Evolutionary conservation across 2,329 filamentous ascomycete species (phyloP).

Genomic region (Colletotrichum ledebouriae): DNA sequence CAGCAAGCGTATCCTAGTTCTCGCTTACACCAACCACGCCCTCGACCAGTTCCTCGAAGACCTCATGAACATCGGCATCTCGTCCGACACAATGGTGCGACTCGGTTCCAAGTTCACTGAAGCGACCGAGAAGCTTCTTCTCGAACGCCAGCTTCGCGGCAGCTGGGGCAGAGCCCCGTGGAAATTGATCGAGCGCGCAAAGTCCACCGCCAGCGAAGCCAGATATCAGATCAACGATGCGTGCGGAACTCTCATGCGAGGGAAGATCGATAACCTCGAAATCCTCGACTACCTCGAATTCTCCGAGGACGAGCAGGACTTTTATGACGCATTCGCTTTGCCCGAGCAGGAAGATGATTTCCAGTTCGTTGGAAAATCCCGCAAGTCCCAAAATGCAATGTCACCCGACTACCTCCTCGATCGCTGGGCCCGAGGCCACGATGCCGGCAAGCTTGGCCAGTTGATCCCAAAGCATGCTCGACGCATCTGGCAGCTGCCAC

Average conservation of each 20-base stretch:
- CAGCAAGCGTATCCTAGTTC: slow-evolving; percentile 67
- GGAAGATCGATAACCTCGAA: slow-evolving; percentile 40
- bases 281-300: slow-evolving; percentile 65
- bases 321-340: slow-evolving; percentile 69
- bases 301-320: slow-evolving; percentile 61
- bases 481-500: slow-evolving; percentile 66
- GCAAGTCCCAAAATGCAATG: slow-evolving; percentile 59
- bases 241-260: slow-evolving; percentile 40
- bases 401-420: slow-evolving; percentile 62
- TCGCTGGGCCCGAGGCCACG: slow-evolving; percentile 63
- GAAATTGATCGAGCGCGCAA: slow-evolving; percentile 57
- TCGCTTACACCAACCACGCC: slow-evolving; percentile 78
- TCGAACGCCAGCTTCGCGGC: slow-evolving; percentile 55
- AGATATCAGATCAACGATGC: slow-evolving; percentile 47
- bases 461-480: slow-evolving; percentile 47
- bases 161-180: slow-evolving; percentile 45
- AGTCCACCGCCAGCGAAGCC: slow-evolving; percentile 51
- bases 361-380: slow-evolving; percentile 55
- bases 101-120: slow-evolving; percentile 71
- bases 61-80: slow-evolving; percentile 68
- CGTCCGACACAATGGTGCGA: slow-evolving; percentile 64
- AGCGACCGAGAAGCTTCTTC: slow-evolving; percentile 61
- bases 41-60: slow-evolving; percentile 77
- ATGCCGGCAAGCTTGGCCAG: slow-evolving; percentile 59
- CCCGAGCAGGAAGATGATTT: slow-evolving; percentile 62